These are phyloP conservation scores for Aspergillus thermomutatus DNA, from an alignment of 2,329 filamentous ascomycete species.

Conservation along the genomic window DNA sequence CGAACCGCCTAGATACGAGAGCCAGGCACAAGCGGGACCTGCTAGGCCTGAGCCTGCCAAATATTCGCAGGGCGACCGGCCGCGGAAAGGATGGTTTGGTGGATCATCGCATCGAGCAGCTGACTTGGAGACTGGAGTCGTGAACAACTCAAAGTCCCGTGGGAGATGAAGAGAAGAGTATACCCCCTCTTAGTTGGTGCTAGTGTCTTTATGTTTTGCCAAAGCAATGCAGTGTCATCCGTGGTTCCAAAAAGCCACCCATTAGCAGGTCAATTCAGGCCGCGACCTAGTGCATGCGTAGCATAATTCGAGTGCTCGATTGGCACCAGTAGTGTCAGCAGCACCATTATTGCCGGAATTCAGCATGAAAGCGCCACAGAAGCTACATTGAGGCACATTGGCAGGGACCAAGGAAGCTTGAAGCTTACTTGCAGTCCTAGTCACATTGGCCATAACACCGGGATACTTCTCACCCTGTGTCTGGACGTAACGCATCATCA, in stretches of 20 bases:
- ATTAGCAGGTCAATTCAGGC: constrained; percentile 24
- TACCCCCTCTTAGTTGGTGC: not conserved
- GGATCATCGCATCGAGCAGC: constrained; percentile 23
- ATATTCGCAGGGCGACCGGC: constrained; percentile 20
- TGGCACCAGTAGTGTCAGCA: constrained; percentile 48
- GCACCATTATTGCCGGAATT: constrained; percentile 52
- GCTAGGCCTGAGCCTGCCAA: constrained; percentile 22
- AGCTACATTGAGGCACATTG: constrained; percentile 50
- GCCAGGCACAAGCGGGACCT: constrained; percentile 19
- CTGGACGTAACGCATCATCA: constrained; percentile 85
- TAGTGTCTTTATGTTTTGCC: not conserved
- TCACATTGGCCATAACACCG: constrained; percentile 91
- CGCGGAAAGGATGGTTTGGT: constrained; percentile 28
- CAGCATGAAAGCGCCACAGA: constrained; percentile 68
- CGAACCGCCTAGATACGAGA: constrained; percentile 12
- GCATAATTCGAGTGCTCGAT: constrained; percentile 45
- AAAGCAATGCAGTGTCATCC: not conserved
- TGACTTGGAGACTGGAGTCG: constrained; percentile 30
- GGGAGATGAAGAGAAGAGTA: constrained; percentile 7
- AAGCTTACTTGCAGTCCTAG: constrained; percentile 84
- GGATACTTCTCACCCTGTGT: constrained; percentile 83
- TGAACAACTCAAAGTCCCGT: constrained; percentile 17
- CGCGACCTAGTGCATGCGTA: constrained; percentile 45
- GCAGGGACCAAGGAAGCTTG: constrained; percentile 40
- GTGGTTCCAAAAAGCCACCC: not conserved